A percentile compares a stretch with the other conserved stretches of the same genome.
Conservation (phyloP, 2,329 filamentous ascomycete genomes). For the Westerdykella sp. region DNA sequence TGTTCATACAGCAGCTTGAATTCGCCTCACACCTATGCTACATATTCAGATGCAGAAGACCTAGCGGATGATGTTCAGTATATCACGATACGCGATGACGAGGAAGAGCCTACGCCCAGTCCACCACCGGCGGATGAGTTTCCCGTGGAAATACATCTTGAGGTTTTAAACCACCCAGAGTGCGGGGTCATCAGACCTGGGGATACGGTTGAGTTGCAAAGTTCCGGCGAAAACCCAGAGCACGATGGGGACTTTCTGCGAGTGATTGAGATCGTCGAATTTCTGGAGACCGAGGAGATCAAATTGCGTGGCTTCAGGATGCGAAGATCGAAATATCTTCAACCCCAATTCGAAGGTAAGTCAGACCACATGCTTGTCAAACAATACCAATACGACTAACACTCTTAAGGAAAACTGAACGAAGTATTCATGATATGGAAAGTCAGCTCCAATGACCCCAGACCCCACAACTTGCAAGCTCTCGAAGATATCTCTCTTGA, state of each 20-base stretch:
- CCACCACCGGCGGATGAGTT: not conserved
- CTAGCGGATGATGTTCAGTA: not conserved
- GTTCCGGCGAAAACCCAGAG: constrained; percentile 1
- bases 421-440: constrained; percentile 16
- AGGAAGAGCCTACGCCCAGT: not conserved
- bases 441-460: constrained; percentile 7
- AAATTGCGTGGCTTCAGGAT: constrained; percentile 16
- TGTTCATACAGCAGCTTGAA: not conserved
- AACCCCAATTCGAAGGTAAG: constrained; percentile 16
- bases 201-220: constrained; percentile 14
- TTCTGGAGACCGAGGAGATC: constrained; percentile 12
- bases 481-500: constrained; percentile 8
- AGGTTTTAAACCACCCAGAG: not conserved
- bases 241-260: constrained; percentile 20
- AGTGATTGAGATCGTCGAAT: constrained; percentile 13
- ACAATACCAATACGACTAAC: constrained; percentile 1
- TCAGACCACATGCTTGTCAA: not conserved
- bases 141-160: not conserved
- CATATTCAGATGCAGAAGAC: not conserved
- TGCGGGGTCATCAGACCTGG: constrained; percentile 3
- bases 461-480: constrained; percentile 8
- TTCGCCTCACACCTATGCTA: not conserved
- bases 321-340: constrained; percentile 12
- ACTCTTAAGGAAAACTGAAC: constrained; percentile 17
- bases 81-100: not conserved